Evolutionary conservation across 495 filamentous ascomycete species (phyloP), one percentile per base, ranked within the genome.

Genomic region (Penicillium egyptiacum): DNA sequence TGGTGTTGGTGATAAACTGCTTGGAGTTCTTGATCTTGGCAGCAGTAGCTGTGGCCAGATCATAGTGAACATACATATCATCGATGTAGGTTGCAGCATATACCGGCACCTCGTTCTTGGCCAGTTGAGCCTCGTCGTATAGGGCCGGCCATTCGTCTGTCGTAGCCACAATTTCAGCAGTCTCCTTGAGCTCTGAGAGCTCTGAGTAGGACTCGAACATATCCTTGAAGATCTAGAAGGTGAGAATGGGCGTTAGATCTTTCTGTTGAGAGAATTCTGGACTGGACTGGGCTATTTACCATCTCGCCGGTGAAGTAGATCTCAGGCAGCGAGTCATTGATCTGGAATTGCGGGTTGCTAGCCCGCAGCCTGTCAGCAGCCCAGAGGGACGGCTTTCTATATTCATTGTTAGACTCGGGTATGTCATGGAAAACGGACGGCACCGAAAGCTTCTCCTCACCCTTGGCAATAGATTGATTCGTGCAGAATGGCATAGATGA

Each of bases 11-110:
- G 64, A 94, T 83, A 59, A 86, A 90, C 42, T 86, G 86, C 74
- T 92, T 91, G 61, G 82, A 87, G 1, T 86, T 86, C 67, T 83
- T 85, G 67, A 98, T 89, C 73, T 84, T 83, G 28, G 74, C 69
- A 12, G 89, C 91, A 25, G 92, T 94, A 59, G 85, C 86, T 54
- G 82, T 74, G 0, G 88, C 82, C 10, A 91, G 69, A 23, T 86
- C 86, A 59, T 81, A 89, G 59, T 93, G 86, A 30, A 98, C 93
- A 62, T 96, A 97, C 92, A 98, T 96, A 70, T 98, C 93, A 54
- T 97, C 89, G 1, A 90, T 65, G 56, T 86, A 98, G n/a, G 81
- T 86, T 0, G 89, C 89, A 6, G 90, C 86, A 61, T 95, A 97
- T 0, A 97, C 88, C 0, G 94, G 92, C 0, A 97, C 91, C 57